phyloP scores from a whole-genome alignment of 2,329 filamentous ascomycete species.

The Capronia coronata region DNA sequence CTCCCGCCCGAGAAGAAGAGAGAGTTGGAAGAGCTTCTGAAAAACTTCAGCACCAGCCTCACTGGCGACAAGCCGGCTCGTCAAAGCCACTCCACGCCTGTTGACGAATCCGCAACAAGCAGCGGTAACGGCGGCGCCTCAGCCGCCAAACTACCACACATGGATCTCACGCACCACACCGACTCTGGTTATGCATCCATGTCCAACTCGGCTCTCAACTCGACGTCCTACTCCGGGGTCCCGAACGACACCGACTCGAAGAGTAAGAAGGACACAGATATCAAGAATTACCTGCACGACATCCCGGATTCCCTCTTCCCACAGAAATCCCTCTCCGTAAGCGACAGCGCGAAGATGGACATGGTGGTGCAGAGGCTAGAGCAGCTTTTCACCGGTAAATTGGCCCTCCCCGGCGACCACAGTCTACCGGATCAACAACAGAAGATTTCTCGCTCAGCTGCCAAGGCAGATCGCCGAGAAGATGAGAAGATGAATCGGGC shows the following conservation, averaged over 20 bases:
- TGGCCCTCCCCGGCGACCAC: constrained; percentile 39
- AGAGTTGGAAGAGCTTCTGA: constrained; percentile 67
- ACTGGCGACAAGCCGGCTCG: constrained; percentile 10
- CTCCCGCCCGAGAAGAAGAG: constrained; percentile 65
- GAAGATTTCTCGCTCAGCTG: constrained; percentile 52
- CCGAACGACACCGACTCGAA: constrained; percentile 12
- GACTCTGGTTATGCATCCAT: constrained; percentile 35
- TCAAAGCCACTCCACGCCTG: constrained; percentile 5
- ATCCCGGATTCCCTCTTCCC: constrained; percentile 65
- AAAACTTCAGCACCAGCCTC: constrained; percentile 49
- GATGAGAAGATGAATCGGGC: constrained; percentile 23
- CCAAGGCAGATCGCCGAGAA: constrained; percentile 32
- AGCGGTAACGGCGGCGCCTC: not conserved
- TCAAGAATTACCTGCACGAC: constrained; percentile 64
- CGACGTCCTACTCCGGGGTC: constrained; percentile 5
- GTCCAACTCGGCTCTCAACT: constrained; percentile 32
- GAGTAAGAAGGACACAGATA: constrained; percentile 48
- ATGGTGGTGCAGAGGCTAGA: constrained; percentile 69
- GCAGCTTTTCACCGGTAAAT: constrained; percentile 72
- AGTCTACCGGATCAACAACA: constrained; percentile 51
- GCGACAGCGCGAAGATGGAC: constrained; percentile 68
- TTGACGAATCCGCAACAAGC: constrained; percentile 9
- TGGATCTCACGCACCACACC: constrained; percentile 4
- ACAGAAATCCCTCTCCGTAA: constrained; percentile 51
- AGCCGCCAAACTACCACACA: not conserved